A percentile compares a stretch with the other conserved stretches of the same genome.
Evolutionary conservation across 179 eudicot genomes (phyloP).

Genomic region (Silene vulgaris): DNA sequence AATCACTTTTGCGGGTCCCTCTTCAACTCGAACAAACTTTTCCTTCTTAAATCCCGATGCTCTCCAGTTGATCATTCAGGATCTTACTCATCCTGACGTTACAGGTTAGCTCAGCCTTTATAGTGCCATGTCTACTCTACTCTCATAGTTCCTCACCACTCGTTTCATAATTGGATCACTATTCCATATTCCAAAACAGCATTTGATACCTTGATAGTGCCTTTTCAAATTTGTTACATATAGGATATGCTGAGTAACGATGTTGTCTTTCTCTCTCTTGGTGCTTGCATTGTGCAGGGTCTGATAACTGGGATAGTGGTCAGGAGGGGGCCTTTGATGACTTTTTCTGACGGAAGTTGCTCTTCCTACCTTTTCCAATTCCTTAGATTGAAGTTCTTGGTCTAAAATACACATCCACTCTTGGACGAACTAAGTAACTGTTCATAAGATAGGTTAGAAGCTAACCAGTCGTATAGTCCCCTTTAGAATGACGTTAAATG

Average conservation of each 20-base stretch:
- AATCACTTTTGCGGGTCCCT: conserved; percentile 59
- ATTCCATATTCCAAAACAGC: conserved; percentile 21
- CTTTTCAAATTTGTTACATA: conserved; percentile 26
- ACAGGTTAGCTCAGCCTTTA: conserved; percentile 71
- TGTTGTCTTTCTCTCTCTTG: conserved; percentile 41
- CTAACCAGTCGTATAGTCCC: conserved; percentile 20
- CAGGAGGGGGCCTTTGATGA: conserved; percentile 97
- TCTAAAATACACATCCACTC: conserved; percentile 31
- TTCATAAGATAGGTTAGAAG: conserved; percentile 23
- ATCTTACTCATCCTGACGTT: conserved; percentile 67
- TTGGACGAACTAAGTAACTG: conserved; percentile 19
- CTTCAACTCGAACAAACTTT: conserved; percentile 54
- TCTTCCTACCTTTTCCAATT: conserved; percentile 38
- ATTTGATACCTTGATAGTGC: conserved; percentile 21
- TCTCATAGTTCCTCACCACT: conserved; percentile 16
- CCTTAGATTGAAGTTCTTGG: conserved; percentile 31
- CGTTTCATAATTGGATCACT: conserved; percentile 23
- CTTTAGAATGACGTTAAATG: conserved; percentile 6
- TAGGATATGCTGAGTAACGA: conserved; percentile 33
- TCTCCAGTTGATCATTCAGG: conserved; percentile 75
- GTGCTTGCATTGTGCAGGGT: conserved; percentile 89
- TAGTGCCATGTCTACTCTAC: conserved; percentile 30
- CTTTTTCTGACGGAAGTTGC: conserved; percentile 78
- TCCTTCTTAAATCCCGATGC: conserved; percentile 56
- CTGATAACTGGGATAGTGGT: conserved; percentile 83